Percentiles rank a stretch among this genome's conserved stretches.
phyloP scores from a whole-genome alignment of 352 stramenopile species.

The Pythium biforme region DNA sequence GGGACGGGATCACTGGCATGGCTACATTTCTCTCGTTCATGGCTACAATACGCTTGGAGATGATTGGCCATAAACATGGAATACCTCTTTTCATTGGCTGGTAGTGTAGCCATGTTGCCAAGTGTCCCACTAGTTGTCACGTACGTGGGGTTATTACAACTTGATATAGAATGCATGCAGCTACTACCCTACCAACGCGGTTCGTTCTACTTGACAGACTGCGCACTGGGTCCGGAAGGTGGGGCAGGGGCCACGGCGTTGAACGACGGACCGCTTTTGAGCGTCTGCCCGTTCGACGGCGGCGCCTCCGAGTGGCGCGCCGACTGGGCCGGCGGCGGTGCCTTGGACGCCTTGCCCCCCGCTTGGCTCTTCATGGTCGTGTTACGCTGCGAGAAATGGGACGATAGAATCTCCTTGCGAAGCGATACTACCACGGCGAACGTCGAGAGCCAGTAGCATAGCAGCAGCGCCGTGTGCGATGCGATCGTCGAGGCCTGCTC shows the following conservation, averaged over 20 bases:
- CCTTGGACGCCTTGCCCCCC: slow-evolving; percentile 16
- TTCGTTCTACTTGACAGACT: slow-evolving; percentile 1
- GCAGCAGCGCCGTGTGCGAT: slow-evolving; percentile 53
- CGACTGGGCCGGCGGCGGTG: background rate
- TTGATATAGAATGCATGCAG: no score
- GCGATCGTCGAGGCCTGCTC: slow-evolving; percentile 33
- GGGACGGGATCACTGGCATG: no score
- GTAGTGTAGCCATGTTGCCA: no score
- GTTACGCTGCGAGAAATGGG: background rate
- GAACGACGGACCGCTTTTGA: slow-evolving; percentile 8
- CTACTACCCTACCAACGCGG: no score
- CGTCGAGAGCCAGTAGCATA: slow-evolving; percentile 59
- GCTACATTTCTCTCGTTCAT: no score
- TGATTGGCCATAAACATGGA: no score
- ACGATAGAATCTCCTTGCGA: slow-evolving; percentile 23
- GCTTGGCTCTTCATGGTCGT: slow-evolving; percentile 15
- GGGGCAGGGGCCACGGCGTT: slow-evolving; percentile 15
- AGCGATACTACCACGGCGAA: slow-evolving; percentile 25
- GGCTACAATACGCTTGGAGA: no score
- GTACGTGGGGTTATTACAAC: no score
- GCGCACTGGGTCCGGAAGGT: background rate
- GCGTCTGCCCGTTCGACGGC: background rate
- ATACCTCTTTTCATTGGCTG: no score
- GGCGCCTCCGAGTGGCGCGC: slow-evolving; percentile 6
- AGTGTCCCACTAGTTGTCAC: background rate